Evolutionary conservation across 345 rosid genomes (phyloP).

Genomic region (Erodium maritimum): DNA sequence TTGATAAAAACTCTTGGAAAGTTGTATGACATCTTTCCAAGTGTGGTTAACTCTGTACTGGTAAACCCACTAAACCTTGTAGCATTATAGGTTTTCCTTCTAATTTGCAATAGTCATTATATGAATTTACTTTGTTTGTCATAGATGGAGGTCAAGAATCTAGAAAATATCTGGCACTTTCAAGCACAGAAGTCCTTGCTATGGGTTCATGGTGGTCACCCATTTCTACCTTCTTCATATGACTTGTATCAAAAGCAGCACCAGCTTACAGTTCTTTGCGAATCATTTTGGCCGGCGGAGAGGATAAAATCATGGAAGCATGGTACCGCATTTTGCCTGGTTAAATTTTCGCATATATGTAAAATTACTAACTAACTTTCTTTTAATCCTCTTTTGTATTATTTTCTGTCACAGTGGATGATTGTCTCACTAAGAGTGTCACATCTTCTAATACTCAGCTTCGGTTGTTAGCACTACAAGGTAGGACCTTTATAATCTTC

Average conservation of each 20-base stretch:
- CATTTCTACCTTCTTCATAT: constrained; percentile 50
- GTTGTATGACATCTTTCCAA: constrained; percentile 36
- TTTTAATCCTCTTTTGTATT: constrained; percentile 5
- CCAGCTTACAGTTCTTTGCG: constrained; percentile 40
- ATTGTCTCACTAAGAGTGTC: constrained; percentile 25
- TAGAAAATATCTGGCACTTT: constrained; percentile 28
- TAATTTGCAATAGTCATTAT: constrained; percentile 2
- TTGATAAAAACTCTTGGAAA: constrained; percentile 53
- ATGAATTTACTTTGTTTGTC: constrained; percentile 13
- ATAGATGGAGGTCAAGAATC: constrained; percentile 41
- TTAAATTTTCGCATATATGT: neutral
- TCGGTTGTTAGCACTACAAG: constrained; percentile 65
- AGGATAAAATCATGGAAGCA: constrained; percentile 21
- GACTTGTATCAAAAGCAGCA: constrained; percentile 42
- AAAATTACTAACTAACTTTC: neutral
- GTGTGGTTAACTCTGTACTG: constrained; percentile 33
- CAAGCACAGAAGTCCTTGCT: constrained; percentile 53
- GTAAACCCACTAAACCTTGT: constrained; percentile 29
- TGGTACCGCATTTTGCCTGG: constrained; percentile 32
- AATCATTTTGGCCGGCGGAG: constrained; percentile 45
- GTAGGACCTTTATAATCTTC: constrained; percentile 17
- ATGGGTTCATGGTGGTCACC: constrained; percentile 92
- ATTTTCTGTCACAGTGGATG: constrained; percentile 25
- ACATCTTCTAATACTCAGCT: constrained; percentile 43
- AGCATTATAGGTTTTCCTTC: constrained; percentile 1